Evolutionary conservation across 441 rosid genomes (phyloP).

Genomic region (Daphne laureola): DNA sequence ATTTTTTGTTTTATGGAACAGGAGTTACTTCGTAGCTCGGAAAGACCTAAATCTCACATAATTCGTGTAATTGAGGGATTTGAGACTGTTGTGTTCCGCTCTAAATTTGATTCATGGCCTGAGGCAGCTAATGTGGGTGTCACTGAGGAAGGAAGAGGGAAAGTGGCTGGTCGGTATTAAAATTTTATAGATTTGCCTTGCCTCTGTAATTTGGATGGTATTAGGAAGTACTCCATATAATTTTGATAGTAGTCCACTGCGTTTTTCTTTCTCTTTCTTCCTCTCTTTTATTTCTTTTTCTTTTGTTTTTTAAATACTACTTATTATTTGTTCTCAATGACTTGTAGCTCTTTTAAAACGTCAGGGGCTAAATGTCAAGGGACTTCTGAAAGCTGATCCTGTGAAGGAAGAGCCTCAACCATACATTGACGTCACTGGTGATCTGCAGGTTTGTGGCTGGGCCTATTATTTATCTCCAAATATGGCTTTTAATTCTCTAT

Average conservation of each 20-base stretch:
- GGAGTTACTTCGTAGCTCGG: slow-evolving; percentile 53
- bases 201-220: slow-evolving; percentile 3
- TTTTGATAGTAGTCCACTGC: too few relatives aligned
- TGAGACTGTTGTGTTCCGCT: slow-evolving; percentile 83
- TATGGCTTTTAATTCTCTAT: not conserved
- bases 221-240: too few relatives aligned
- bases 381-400: slow-evolving; percentile 73
- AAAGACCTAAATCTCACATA: slow-evolving; percentile 50
- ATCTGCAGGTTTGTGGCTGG: slow-evolving; percentile 50
- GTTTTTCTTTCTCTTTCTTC: too few relatives aligned
- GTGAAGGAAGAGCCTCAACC: slow-evolving; percentile 80
- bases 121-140: slow-evolving; percentile 44
- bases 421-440: slow-evolving; percentile 84
- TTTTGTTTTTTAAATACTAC: slow-evolving; percentile 7
- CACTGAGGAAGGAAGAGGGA: slow-evolving; percentile 90
- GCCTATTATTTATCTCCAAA: slow-evolving; percentile 8
- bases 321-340: slow-evolving; percentile 14
- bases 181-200: slow-evolving; percentile 10
- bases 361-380: slow-evolving; percentile 90
- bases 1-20: slow-evolving; percentile 27
- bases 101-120: slow-evolving; percentile 89
- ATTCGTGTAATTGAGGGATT: slow-evolving; percentile 89
- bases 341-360: slow-evolving; percentile 74
- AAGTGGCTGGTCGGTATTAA: slow-evolving; percentile 76
- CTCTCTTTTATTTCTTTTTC: too few relatives aligned